Evolutionary conservation across 306 rosid species (phyloP).

Genomic region (Lithocarpus polystachyus): DNA sequence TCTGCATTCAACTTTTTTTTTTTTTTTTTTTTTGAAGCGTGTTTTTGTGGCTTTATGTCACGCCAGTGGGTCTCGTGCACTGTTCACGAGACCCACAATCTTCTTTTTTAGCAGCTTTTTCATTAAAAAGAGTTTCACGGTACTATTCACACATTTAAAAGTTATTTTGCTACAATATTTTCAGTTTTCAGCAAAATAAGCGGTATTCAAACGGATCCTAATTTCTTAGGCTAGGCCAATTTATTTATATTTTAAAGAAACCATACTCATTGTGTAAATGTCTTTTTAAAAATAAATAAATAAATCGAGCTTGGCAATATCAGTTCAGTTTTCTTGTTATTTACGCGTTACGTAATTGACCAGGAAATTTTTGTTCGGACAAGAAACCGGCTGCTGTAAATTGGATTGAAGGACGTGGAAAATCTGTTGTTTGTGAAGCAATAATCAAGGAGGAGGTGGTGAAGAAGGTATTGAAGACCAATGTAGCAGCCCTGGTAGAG

Average conservation of each 20-base stretch:
- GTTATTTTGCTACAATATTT: too few species aligned
- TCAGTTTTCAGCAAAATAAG: too few species aligned
- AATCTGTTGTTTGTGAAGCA: conserved; percentile 73
- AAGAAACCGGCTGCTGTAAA: conserved; percentile 71
- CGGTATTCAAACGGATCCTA: too few species aligned
- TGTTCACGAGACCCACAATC: too few species aligned
- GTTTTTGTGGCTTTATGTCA: too few species aligned
- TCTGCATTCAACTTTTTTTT: too few species aligned
- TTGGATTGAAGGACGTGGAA: conserved; percentile 78
- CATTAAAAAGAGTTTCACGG: too few species aligned
- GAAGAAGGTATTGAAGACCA: conserved; percentile 64
- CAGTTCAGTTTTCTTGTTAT: not conserved
- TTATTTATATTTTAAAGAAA: not conserved
- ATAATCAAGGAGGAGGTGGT: conserved; percentile 56
- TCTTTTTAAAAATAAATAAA: too few species aligned
- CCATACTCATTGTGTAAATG: not conserved
- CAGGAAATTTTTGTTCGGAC: conserved; percentile 74
- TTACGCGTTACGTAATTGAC: not conserved
- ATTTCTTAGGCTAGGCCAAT: not conserved
- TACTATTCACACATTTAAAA: too few species aligned
- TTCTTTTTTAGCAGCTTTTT: too few species aligned
- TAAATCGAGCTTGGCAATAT: not conserved
- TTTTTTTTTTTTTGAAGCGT: too few species aligned
- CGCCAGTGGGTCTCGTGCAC: too few species aligned
- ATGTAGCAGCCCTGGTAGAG: conserved; percentile 50